These are phyloP conservation scores for Solanum phureja DNA, from an alignment of 257 asterid genomes.

Conservation along the genomic window DNA sequence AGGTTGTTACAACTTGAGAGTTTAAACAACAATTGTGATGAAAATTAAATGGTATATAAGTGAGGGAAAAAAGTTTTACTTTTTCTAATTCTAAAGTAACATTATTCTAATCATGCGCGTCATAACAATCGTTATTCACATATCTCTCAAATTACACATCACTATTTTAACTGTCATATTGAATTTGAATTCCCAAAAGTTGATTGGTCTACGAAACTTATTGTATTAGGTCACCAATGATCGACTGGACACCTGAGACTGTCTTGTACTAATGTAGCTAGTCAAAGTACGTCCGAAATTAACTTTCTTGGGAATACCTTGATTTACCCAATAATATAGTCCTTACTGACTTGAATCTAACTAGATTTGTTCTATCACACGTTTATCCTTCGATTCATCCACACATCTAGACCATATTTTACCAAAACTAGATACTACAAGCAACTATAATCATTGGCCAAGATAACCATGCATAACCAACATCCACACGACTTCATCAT, in stretches of 20 bases:
- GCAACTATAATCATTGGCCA: neutral
- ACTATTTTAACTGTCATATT: too few relatives aligned
- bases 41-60: neutral
- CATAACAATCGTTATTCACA: neutral
- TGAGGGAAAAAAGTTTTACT: too few relatives aligned
- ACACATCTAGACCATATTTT: neutral
- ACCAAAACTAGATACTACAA: neutral
- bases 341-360: neutral
- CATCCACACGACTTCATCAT: neutral
- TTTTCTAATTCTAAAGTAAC: too few relatives aligned
- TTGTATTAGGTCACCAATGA: neutral
- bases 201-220: too few relatives aligned
- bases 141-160: neutral
- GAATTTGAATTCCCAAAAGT: fast-evolving
- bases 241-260: neutral
- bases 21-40: neutral
- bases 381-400: too few relatives aligned
- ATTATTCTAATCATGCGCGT: too few relatives aligned
- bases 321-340: neutral
- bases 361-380: neutral
- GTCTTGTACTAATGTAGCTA: neutral
- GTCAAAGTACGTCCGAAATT: neutral
- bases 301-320: neutral
- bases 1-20: neutral
- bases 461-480: neutral